Evolutionary conservation across 768 basidiomycete species (phyloP).

Genomic region (Dacryopinax primogenitus): DNA sequence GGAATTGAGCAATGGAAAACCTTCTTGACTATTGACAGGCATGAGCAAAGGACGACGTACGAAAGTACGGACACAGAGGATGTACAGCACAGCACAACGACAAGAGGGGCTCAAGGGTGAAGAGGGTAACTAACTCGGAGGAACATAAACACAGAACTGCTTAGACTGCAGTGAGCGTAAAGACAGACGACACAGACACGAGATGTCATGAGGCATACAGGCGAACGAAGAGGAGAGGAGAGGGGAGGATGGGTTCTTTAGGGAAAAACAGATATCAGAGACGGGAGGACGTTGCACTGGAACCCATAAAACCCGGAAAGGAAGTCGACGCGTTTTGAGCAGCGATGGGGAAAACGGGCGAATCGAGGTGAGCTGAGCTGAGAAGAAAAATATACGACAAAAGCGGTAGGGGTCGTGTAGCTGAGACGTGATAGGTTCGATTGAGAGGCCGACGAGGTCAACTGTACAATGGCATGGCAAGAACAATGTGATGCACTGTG

Average conservation of each 20-base stretch:
- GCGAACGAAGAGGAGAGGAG: too few species aligned
- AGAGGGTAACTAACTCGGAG: background rate
- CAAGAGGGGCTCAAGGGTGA: background rate
- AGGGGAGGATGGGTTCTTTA: background rate
- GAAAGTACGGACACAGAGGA: background rate
- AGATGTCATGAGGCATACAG: background rate
- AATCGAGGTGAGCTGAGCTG: too few species aligned
- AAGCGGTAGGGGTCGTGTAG: background rate
- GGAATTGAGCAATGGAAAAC: slow-evolving; percentile 1
- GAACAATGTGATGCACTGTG: background rate
- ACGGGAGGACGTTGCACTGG: background rate
- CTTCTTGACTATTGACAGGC: background rate
- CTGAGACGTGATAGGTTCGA: background rate
- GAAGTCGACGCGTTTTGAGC: slow-evolving; percentile 8
- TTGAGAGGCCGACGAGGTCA: background rate
- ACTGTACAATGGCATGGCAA: slow-evolving; percentile 6
- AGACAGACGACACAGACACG: background rate
- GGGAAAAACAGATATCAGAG: background rate
- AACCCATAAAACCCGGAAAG: slow-evolving; percentile 10
- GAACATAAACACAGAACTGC: background rate
- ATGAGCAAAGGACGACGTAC: background rate
- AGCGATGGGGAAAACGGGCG: slow-evolving; percentile 37
- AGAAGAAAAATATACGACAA: background rate
- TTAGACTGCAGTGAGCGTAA: background rate
- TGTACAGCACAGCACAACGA: background rate